Base-by-base conservation (phyloP, 176 grass and related monocot species). In the Hyparrhenia diplandra region DNA sequence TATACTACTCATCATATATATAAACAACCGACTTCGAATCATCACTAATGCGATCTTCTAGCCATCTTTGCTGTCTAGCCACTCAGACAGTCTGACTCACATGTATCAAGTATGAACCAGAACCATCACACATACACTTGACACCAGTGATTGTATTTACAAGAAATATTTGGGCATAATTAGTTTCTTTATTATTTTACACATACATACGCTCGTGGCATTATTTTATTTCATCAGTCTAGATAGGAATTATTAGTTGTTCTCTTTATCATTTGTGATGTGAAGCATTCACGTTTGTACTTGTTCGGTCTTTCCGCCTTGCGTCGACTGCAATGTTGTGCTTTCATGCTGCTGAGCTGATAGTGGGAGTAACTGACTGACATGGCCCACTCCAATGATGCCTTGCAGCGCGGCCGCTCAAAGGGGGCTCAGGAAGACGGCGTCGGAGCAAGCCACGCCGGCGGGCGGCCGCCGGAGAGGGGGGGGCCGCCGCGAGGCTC, bases 401-500 rank as follows among this genome's bases (percentile, higher is more conserved):
- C 7, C 10, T 82, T 74, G 61, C 88, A 90, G 87, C 71, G 72
- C 39, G 77, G 10, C 77, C 87, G 81, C 60, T 84, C n/a, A 30
- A 77, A 73, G 87, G 88, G 43, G 74, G 2, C 67, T 10, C 41
- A 71, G 43, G 81, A 80, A 67, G 83, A 71, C 80, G 47, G 59
- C 79, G 79, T 73, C 79, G 79, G 79, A 86, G 49, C 42, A 79
- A 1, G 11, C 27, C 11, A 55, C 64, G 24, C 45, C 46, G 37
- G 37, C 16, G n/a, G 20, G 23, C 39, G 73, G 60, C 59, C 59
- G 88, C 60, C 78, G 88, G 2, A 3, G 80, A 24, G 43, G 73
- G 82, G 80, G 30, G 79, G 88, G 78, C 85, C 12, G 86, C 79
- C 1, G 83, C 83, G 47, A 79, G 83, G 88, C 46, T 86, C 74